These are phyloP conservation scores for Stropharia rugosoannulata DNA, from an alignment of 768 basidiomycete genomes.

Conservation along the genomic window DNA sequence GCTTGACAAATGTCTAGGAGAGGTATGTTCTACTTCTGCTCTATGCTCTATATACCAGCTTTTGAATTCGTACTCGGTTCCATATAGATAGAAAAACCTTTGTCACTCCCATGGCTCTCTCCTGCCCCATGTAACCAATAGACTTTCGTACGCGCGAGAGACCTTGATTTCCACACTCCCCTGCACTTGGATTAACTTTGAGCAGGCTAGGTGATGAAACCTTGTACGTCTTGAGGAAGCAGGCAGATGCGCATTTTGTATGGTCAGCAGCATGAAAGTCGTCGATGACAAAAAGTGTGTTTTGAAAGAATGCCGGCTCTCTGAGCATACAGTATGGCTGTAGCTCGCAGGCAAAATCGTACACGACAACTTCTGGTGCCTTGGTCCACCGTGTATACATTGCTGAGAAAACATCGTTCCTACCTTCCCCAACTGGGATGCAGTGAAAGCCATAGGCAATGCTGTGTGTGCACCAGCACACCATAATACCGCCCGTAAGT, in stretches of 20 bases:
- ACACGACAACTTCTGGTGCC: too few relatives aligned
- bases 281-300: slow-evolving; percentile 29
- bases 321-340: too few relatives aligned
- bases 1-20: too few relatives aligned
- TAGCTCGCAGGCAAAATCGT: too few relatives aligned
- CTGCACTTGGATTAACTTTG: slow-evolving; percentile 29
- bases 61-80: slow-evolving; percentile 13
- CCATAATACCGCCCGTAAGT: too few relatives aligned
- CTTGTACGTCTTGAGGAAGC: slow-evolving; percentile 25
- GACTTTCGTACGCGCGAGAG: too few relatives aligned
- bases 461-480: slow-evolving; percentile 31
- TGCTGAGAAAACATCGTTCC: slow-evolving; percentile 39
- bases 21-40: too few relatives aligned
- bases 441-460: slow-evolving; percentile 33
- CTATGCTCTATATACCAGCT: background rate
- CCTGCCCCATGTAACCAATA: slow-evolving; percentile 31
- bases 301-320: too few relatives aligned
- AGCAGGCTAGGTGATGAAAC: slow-evolving; percentile 21
- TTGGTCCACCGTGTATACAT: slow-evolving; percentile 27
- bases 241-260: slow-evolving; percentile 24
- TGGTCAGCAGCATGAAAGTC: slow-evolving; percentile 29
- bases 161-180: slow-evolving; percentile 30
- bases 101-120: slow-evolving; percentile 24
- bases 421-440: slow-evolving; percentile 33
- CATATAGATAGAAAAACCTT: slow-evolving; percentile 22